Conservation (phyloP, 495 filamentous ascomycete species). For the Aspergillus sclerotioniger region DNA sequence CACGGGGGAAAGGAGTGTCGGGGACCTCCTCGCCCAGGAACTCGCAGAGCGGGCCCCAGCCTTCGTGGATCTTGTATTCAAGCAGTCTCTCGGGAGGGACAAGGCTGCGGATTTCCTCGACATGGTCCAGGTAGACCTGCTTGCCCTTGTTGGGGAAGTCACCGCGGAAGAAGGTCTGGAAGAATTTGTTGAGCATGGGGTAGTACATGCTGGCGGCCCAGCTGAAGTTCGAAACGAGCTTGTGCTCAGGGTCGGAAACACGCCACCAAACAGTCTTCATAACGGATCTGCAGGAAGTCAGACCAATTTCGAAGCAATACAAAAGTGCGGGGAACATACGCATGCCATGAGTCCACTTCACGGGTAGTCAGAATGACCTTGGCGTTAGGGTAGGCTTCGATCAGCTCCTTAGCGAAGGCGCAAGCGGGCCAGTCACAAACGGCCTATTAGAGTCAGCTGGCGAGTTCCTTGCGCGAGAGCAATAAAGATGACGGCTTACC, state of each 20-base stretch:
- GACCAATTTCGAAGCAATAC: not conserved
- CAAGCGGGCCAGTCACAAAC: conserved; percentile 67
- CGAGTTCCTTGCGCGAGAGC: no score
- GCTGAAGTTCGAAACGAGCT: conserved; percentile 49
- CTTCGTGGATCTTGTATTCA: conserved; percentile 63
- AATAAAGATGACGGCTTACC: conserved; percentile 1
- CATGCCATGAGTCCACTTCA: conserved; percentile 59
- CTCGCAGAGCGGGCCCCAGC: conserved; percentile 66
- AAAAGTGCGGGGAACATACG: conserved; percentile 25
- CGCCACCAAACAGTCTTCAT: conserved; percentile 56
- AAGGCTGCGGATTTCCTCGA: conserved; percentile 43
- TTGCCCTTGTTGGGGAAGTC: conserved; percentile 52
- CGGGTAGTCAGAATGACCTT: conserved; percentile 65
- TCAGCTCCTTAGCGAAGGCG: conserved; percentile 64
- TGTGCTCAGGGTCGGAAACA: conserved; percentile 53
- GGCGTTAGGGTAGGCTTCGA: conserved; percentile 67
- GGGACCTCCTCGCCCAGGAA: conserved; percentile 63
- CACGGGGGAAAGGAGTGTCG: conserved; percentile 43
- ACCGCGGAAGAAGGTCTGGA: conserved; percentile 54
- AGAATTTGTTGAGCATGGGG: conserved; percentile 60
- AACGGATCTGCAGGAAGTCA: conserved; percentile 35
- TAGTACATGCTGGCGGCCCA: conserved; percentile 60
- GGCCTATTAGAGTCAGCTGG: conserved; percentile 24
- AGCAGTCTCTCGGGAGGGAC: conserved; percentile 52
- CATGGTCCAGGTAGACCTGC: conserved; percentile 49